These are phyloP conservation scores for Sporisorium iseilematis-ciliati DNA, from an alignment of 1,284 basidiomycete species.

Conservation along the genomic window DNA sequence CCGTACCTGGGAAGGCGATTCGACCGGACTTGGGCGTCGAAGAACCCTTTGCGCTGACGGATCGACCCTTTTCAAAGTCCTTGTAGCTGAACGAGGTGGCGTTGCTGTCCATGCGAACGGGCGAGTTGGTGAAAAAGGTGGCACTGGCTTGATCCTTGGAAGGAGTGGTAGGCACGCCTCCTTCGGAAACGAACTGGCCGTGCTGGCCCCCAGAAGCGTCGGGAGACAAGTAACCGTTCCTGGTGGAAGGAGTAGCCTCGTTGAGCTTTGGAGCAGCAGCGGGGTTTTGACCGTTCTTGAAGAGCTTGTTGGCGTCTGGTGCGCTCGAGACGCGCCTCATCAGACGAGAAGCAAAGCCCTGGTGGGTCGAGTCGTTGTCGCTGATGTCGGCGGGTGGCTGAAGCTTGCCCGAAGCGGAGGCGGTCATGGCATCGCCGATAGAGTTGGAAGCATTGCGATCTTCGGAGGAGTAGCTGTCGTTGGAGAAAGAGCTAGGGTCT, in stretches of 20 bases:
- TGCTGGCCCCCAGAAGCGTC: slow-evolving; percentile 71
- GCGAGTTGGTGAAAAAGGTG: slow-evolving; percentile 60
- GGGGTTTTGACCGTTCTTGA: slow-evolving; percentile 71
- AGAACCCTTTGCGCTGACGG: slow-evolving; percentile 42
- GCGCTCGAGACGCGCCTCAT: slow-evolving; percentile 93
- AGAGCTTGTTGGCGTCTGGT: slow-evolving; percentile 92
- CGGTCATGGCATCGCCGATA: slow-evolving; percentile 44
- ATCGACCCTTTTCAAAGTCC: slow-evolving; percentile 61
- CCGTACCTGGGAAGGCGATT: slow-evolving; percentile 60
- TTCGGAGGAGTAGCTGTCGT: slow-evolving; percentile 59
- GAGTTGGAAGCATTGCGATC: slow-evolving; percentile 41
- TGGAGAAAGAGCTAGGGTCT: slow-evolving; percentile 62
- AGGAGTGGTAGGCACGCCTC: slow-evolving; percentile 27
- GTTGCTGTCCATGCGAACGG: slow-evolving; percentile 64
- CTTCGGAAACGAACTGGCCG: slow-evolving; percentile 26
- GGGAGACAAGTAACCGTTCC: slow-evolving; percentile 68
- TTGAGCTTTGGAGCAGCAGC: slow-evolving; percentile 16
- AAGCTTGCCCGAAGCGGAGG: slow-evolving; percentile 45
- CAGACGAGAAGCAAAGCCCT: slow-evolving; percentile 47
- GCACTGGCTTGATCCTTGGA: slow-evolving; percentile 26
- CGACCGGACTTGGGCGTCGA: slow-evolving; percentile 55
- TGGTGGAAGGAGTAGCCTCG: slow-evolving; percentile 18
- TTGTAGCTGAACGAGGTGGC: slow-evolving; percentile 65
- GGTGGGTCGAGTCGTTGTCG: slow-evolving; percentile 28
- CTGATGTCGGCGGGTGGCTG: slow-evolving; percentile 48